Conservation (phyloP, 768 basidiomycete genomes). For the Psilocybe sp. region DNA sequence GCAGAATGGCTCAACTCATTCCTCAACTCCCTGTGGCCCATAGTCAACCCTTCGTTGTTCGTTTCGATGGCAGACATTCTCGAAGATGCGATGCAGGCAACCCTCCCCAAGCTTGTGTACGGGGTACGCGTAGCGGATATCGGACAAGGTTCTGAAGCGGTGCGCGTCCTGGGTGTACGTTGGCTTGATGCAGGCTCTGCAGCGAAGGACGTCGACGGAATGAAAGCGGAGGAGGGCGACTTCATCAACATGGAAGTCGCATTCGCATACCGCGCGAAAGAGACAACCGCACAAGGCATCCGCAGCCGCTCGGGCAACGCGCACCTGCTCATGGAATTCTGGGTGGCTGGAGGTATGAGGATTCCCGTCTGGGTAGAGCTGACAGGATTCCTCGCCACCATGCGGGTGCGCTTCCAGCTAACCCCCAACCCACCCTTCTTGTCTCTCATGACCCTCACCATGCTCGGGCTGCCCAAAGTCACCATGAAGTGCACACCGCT, state of each 20-base stretch:
- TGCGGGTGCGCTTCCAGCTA: constrained; percentile 67
- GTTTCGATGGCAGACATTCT: constrained; percentile 57
- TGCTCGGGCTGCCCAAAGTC: constrained; percentile 70
- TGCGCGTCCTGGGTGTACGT: constrained; percentile 68
- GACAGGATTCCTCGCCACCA: constrained; percentile 60
- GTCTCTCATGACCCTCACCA: constrained; percentile 46
- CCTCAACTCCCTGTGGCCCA: constrained; percentile 64
- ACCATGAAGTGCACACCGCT: constrained; percentile 66
- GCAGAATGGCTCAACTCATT: constrained; percentile 65
- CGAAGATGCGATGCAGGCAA: constrained; percentile 56
- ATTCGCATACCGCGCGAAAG: constrained; percentile 60
- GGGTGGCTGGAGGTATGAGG: constrained; percentile 41
- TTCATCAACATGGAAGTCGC: constrained; percentile 70
- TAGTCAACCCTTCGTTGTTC: constrained; percentile 70
- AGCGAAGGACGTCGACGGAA: constrained; percentile 23
- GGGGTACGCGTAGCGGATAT: constrained; percentile 73
- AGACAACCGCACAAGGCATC: constrained; percentile 34
- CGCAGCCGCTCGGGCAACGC: constrained; percentile 51
- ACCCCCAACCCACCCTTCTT: constrained; percentile 69
- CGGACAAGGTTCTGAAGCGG: constrained; percentile 63
- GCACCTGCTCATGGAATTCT: constrained; percentile 70
- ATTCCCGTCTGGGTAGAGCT: constrained; percentile 72
- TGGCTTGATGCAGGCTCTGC: constrained; percentile 35
- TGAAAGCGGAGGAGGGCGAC: constrained; percentile 40
- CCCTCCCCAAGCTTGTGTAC: constrained; percentile 46